Percentiles rank a stretch among this genome's conserved stretches.
phyloP scores from a whole-genome alignment of 2,329 filamentous ascomycete species.

The Phyllosticta citrichinensis region DNA sequence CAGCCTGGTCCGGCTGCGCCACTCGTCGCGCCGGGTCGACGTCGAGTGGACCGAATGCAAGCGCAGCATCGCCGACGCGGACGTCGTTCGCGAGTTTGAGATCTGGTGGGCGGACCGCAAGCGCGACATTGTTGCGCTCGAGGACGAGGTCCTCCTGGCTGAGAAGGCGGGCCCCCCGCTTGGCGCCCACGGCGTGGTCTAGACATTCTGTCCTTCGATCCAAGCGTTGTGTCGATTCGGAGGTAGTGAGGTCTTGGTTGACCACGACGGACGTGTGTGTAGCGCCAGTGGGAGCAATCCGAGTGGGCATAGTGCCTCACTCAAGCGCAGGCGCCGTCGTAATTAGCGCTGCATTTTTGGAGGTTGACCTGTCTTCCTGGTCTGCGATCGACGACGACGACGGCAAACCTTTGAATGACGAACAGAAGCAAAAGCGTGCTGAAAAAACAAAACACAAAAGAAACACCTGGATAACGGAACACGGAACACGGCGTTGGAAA shows the following conservation, averaged over 20 bases:
- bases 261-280: too few relatives aligned
- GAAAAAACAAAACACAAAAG: neutral
- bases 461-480: neutral
- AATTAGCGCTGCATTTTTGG: too few relatives aligned
- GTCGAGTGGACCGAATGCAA: constrained; percentile 21
- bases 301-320: too few relatives aligned
- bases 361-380: too few relatives aligned
- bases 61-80: neutral
- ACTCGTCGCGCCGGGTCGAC: constrained; percentile 26
- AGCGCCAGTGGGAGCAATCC: too few relatives aligned
- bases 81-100: constrained; percentile 6
- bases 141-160: neutral
- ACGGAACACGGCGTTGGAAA: neutral
- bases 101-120: constrained; percentile 5
- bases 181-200: neutral
- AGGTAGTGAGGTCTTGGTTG: too few relatives aligned
- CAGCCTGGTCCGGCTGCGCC: constrained; percentile 34
- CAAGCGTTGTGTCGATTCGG: too few relatives aligned
- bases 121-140: neutral
- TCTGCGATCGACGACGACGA: too few relatives aligned
- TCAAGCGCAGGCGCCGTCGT: too few relatives aligned
- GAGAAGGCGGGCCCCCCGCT: neutral
- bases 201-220: neutral
- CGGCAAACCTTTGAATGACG: too few relatives aligned
- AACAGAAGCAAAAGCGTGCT: neutral